Evolutionary conservation across 1,139 yeast genomes (phyloP).

Genomic region (Pneumocystis oryctolagi): DNA sequence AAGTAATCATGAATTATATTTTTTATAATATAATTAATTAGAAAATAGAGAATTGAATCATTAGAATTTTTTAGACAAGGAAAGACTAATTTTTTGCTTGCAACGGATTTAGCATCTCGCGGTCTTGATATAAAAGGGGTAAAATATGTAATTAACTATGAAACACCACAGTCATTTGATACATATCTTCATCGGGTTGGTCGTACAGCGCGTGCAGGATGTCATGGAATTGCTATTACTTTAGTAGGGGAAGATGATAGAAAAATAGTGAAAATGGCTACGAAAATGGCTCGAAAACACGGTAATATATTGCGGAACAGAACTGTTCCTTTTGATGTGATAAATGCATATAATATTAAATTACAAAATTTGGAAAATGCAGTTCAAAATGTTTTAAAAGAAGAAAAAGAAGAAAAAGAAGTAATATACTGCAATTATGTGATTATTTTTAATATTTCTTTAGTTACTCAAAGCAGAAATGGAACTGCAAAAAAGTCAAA

Average conservation of each 20-base stretch:
- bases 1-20: constrained; percentile 19
- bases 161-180: constrained; percentile 87
- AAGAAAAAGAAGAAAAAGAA: constrained; percentile 80
- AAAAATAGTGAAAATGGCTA: constrained; percentile 73
- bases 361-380: constrained; percentile 45
- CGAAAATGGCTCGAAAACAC: constrained; percentile 42
- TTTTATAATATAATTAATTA: not conserved
- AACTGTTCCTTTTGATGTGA: constrained; percentile 70
- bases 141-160: constrained; percentile 83
- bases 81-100: constrained; percentile 70
- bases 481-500: constrained; percentile 75
- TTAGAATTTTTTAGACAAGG: constrained; percentile 69
- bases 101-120: constrained; percentile 98
- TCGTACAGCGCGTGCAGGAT: constrained; percentile 98
- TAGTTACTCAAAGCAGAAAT: constrained; percentile 67
- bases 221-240: constrained; percentile 84
- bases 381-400: constrained; percentile 64
- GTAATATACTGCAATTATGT: constrained; percentile 5
- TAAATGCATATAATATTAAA: constrained; percentile 49
- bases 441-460: not conserved
- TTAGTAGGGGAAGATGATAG: constrained; percentile 92
- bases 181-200: constrained; percentile 94
- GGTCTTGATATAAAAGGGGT: constrained; percentile 98
- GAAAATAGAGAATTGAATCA: constrained; percentile 46
- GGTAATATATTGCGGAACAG: constrained; percentile 52